These are phyloP conservation scores for Xanthoparmelia taractica DNA, from an alignment of 495 filamentous ascomycete species.

Conservation along the genomic window DNA sequence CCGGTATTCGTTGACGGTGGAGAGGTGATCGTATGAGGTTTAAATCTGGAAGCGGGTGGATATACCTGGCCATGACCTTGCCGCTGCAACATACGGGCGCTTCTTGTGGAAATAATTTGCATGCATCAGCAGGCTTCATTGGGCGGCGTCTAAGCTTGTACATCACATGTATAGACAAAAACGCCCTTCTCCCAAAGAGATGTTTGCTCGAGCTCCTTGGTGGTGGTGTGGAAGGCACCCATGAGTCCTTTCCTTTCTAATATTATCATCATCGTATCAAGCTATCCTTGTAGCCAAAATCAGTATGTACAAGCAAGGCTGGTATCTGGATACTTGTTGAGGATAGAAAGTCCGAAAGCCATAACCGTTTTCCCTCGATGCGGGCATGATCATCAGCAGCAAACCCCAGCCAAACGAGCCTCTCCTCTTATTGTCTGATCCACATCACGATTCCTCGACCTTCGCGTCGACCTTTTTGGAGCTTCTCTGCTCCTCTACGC, in stretches of 20 bases:
- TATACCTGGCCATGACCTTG: not conserved
- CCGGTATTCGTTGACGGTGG: slow-evolving; percentile 83
- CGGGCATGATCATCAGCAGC: not conserved
- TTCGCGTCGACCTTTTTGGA: slow-evolving; percentile 43
- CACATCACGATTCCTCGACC: slow-evolving; percentile 5
- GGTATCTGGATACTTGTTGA: not conserved
- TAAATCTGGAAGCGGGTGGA: not conserved
- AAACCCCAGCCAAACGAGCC: not conserved
- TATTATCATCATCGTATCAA: not conserved
- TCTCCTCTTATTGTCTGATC: not conserved
- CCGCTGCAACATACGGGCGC: not conserved
- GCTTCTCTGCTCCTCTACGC: slow-evolving; percentile 31
- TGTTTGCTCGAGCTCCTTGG: not conserved
- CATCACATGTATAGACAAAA: slow-evolving; percentile 7
- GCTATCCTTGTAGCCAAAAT: not conserved
- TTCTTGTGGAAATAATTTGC: not conserved
- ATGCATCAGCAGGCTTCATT: slow-evolving; percentile 16
- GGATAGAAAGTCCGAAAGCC: not conserved
- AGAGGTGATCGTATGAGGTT: slow-evolving; percentile 64
- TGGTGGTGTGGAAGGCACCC: not conserved
- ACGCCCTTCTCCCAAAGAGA: slow-evolving; percentile 8
- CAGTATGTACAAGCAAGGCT: slow-evolving; percentile 8
- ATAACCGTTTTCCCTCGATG: not conserved
- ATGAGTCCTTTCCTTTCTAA: not conserved
- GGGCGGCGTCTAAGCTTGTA: slow-evolving; percentile 11